Percentiles rank a stretch among this genome's conserved stretches.
Evolutionary conservation across 1,284 basidiomycete genomes (phyloP).

Genomic region (Irpex lacteus): DNA sequence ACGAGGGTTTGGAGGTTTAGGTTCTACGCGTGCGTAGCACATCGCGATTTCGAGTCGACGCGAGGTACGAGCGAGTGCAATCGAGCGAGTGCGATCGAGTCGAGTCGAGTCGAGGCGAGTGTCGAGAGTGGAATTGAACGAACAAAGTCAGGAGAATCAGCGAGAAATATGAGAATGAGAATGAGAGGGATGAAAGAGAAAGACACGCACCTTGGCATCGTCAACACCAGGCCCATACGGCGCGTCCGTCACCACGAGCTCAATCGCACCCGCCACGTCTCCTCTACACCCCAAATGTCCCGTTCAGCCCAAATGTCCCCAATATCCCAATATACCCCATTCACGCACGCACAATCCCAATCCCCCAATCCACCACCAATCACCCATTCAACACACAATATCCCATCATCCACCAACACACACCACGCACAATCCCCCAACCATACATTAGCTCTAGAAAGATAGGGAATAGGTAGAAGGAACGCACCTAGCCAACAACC

Average conservation of each 20-base stretch:
- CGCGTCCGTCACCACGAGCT: slow-evolving; percentile 67
- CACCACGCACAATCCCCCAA: too few relatives aligned
- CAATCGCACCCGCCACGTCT: slow-evolving; percentile 74
- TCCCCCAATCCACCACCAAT: too few relatives aligned
- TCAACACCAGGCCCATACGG: slow-evolving; percentile 86
- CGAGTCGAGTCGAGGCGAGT: not conserved
- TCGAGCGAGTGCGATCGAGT: not conserved
- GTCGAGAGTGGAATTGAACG: not conserved
- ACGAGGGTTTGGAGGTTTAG: slow-evolving; percentile 84
- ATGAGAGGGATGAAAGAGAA: not conserved
- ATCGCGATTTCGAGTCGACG: not conserved
- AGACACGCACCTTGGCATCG: slow-evolving; percentile 77
- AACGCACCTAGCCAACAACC: slow-evolving; percentile 69
- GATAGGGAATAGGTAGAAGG: too few relatives aligned
- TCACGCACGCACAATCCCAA: too few relatives aligned
- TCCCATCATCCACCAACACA: too few relatives aligned
- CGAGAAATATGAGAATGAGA: not conserved
- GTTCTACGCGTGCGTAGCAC: slow-evolving; percentile 41
- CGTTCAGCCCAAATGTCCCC: not conserved
- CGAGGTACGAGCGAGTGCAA: too few relatives aligned
- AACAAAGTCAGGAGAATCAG: not conserved
- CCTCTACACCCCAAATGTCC: slow-evolving; percentile 41
- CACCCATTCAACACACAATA: too few relatives aligned
- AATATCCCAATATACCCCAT: too few relatives aligned
- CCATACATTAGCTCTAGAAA: too few relatives aligned